Conservation (phyloP, 2,329 filamentous ascomycete genomes). For the Cladobotryum mycophilum region DNA sequence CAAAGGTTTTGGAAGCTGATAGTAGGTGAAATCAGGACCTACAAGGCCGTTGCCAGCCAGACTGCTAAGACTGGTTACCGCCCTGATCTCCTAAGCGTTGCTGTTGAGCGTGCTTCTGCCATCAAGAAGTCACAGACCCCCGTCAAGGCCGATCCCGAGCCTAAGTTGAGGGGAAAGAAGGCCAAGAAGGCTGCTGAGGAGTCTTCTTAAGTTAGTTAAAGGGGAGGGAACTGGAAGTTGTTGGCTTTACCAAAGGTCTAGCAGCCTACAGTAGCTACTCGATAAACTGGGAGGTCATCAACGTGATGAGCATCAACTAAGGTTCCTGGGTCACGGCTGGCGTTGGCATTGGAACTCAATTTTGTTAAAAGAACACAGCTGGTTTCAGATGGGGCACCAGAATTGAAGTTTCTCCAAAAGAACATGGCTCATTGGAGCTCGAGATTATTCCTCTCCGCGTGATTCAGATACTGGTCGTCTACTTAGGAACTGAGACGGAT, state of each 20-base stretch:
- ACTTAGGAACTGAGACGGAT: no score
- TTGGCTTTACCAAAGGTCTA: conserved; percentile 9
- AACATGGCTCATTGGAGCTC: background rate
- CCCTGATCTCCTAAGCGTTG: conserved; percentile 66
- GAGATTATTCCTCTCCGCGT: background rate
- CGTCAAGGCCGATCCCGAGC: conserved; percentile 67
- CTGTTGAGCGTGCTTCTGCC: conserved; percentile 81
- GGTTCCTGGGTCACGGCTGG: conserved; percentile 2
- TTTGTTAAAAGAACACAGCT: conserved; percentile 5
- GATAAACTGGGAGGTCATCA: conserved; percentile 1
- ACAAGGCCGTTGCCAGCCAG: conserved; percentile 77
- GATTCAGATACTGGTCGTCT: no score
- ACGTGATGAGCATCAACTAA: background rate
- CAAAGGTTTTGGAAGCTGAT: conserved; percentile 10
- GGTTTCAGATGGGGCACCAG: conserved; percentile 3
- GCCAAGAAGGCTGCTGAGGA: conserved; percentile 61
- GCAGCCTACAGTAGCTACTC: conserved; percentile 6
- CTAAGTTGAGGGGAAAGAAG: conserved; percentile 74
- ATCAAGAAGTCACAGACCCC: conserved; percentile 73
- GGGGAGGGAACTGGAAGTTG: background rate
- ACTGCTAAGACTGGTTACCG: conserved; percentile 84
- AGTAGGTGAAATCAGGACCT: conserved; percentile 56
- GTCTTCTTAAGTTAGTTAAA: conserved; percentile 19
- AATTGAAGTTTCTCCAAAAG: background rate
- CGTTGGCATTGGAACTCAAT: conserved; percentile 9